A percentile compares a stretch with the other conserved stretches of the same genome.
Evolutionary conservation across 2,329 filamentous ascomycete genomes (phyloP).

Genomic region (Didymella pinodella): DNA sequence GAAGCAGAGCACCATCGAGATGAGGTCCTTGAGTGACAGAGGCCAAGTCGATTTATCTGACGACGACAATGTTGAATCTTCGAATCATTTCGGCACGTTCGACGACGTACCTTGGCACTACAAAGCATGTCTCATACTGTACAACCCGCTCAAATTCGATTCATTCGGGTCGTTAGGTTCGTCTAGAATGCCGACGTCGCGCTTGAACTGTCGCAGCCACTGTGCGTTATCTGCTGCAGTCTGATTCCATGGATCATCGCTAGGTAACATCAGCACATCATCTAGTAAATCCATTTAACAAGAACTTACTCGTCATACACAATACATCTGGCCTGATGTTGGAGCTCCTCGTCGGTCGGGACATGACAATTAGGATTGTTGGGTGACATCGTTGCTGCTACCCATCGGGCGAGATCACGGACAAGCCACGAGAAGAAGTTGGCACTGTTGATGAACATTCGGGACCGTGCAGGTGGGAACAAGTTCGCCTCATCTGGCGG

Average conservation of each 20-base stretch:
- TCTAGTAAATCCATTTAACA: background rate
- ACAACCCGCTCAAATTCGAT: conserved; percentile 12
- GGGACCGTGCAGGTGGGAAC: conserved; percentile 12
- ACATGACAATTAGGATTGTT: conserved; percentile 33
- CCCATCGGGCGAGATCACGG: conserved; percentile 34
- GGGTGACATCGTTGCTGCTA: conserved; percentile 34
- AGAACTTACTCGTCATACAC: conserved; percentile 35
- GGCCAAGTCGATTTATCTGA: background rate
- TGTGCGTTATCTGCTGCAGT: conserved; percentile 47
- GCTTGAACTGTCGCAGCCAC: conserved; percentile 45
- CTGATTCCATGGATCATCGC: conserved; percentile 50
- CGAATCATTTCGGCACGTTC: background rate
- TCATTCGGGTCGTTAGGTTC: conserved; percentile 7
- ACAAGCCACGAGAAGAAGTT: conserved; percentile 29
- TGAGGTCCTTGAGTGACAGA: conserved; percentile 3
- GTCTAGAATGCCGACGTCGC: conserved; percentile 27
- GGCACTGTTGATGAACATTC: conserved; percentile 20
- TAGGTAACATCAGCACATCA: background rate
- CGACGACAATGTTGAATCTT: background rate
- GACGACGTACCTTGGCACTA: background rate
- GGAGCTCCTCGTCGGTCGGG: conserved; percentile 45
- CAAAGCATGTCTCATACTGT: conserved; percentile 2
- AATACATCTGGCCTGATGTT: conserved; percentile 44
- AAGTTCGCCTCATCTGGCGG: conserved; percentile 5
- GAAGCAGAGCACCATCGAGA: background rate